A percentile compares a stretch with the other conserved stretches of the same genome.
Conservation (phyloP, 352 stramenopile genomes). For the Pythium aquatile region DNA sequence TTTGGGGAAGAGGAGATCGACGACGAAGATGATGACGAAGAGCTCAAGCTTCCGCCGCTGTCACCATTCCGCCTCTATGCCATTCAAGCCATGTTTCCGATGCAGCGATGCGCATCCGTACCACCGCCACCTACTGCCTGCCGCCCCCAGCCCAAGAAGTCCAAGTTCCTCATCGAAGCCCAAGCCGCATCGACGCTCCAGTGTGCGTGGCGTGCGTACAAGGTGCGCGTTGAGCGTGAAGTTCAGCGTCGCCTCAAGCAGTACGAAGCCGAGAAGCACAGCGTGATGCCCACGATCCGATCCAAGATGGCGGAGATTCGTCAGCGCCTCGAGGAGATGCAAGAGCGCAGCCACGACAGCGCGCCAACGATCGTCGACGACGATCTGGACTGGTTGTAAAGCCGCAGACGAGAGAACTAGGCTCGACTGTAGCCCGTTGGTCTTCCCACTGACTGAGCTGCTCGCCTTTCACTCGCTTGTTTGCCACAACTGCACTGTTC, state of each 20-base stretch:
- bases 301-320: slow-evolving; percentile 29
- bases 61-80: neutral
- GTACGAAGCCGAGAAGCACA: slow-evolving; percentile 28
- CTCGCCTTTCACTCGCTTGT: neutral
- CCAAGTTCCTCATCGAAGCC: slow-evolving; percentile 9
- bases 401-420: neutral
- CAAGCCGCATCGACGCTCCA: slow-evolving; percentile 21
- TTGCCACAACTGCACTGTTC: neutral
- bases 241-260: slow-evolving; percentile 12
- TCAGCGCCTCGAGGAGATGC: slow-evolving; percentile 27
- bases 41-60: neutral
- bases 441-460: neutral
- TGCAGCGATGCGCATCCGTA: slow-evolving; percentile 22
- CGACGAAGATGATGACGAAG: slow-evolving; percentile 20
- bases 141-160: slow-evolving; percentile 14
- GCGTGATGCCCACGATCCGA: slow-evolving; percentile 33
- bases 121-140: slow-evolving; percentile 15
- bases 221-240: slow-evolving; percentile 7
- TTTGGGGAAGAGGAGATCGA: slow-evolving; percentile 28
- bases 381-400: slow-evolving; percentile 32
- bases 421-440: neutral
- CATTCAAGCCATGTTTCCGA: slow-evolving; percentile 1
- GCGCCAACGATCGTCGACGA: slow-evolving; percentile 12
- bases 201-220: slow-evolving; percentile 16
- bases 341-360: slow-evolving; percentile 12